These are phyloP conservation scores for Solanum bulbocastanum DNA, from an alignment of 257 asterid genomes.

Conservation along the genomic window DNA sequence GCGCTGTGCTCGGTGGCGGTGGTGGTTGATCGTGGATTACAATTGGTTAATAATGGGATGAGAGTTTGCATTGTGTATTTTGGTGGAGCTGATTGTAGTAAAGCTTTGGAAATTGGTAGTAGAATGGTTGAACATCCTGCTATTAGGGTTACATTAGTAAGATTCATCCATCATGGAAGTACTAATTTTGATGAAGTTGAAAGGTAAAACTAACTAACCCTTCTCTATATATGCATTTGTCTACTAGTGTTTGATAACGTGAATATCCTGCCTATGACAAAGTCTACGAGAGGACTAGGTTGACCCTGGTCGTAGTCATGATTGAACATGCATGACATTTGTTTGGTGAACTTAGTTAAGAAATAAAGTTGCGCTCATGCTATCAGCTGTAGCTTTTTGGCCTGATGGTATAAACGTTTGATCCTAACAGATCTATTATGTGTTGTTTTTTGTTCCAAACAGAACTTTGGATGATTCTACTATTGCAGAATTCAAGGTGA, in stretches of 20 bases:
- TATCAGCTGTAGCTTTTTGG: neutral
- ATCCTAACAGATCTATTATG: neutral
- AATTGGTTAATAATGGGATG: neutral
- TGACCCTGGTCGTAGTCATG: neutral
- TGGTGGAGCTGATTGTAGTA: constrained; percentile 49
- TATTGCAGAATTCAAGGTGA: constrained; percentile 11
- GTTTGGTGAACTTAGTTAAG: neutral
- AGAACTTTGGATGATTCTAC: constrained; percentile 26
- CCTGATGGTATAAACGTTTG: neutral
- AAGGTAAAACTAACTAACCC: neutral
- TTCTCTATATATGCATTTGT: neutral
- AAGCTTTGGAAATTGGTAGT: constrained; percentile 33
- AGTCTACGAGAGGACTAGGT: neutral
- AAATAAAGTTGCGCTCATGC: neutral
- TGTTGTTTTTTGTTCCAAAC: neutral
- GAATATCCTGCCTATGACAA: neutral
- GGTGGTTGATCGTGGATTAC: constrained; percentile 26
- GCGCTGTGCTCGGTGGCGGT: constrained; percentile 24
- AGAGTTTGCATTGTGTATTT: constrained; percentile 34
- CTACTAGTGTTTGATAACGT: accelerated
- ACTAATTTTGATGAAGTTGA: neutral
- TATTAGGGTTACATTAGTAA: constrained; percentile 25
- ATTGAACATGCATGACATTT: neutral
- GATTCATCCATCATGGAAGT: constrained; percentile 8
- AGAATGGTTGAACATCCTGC: constrained; percentile 48